Percentiles rank a stretch among this genome's conserved stretches.
phyloP scores from a whole-genome alignment of 257 asterid genomes.

The Fraxinus pennsylvanica region DNA sequence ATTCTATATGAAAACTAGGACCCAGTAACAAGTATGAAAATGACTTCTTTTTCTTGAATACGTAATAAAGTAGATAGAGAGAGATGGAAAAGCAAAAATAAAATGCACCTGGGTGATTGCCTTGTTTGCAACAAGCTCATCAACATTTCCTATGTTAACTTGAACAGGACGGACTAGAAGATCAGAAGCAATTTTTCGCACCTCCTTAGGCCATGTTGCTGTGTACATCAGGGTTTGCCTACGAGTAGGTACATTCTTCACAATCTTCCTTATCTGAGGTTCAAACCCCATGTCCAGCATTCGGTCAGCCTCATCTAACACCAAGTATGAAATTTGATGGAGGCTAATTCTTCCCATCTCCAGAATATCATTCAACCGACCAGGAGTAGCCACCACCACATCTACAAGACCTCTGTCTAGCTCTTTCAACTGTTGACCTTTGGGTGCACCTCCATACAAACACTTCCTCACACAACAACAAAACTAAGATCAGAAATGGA shows the following conservation, averaged over 20 bases:
- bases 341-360: constrained; percentile 92
- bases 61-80: constrained; percentile 6
- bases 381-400: constrained; percentile 97
- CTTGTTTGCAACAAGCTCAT: constrained; percentile 96
- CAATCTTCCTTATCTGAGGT: constrained; percentile 98
- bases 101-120: constrained; percentile 84
- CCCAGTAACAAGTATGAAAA: background rate
- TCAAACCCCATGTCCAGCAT: constrained; percentile 99
- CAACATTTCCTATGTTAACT: constrained; percentile 89
- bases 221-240: constrained; percentile 98
- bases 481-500: constrained; percentile 29
- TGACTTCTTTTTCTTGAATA: background rate
- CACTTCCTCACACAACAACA: constrained; percentile 49
- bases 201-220: constrained; percentile 99
- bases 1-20: constrained; percentile 15
- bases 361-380: constrained; percentile 92
- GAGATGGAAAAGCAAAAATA: background rate
- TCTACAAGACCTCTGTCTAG: constrained; percentile 79
- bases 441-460: constrained; percentile 86
- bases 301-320: constrained; percentile 96
- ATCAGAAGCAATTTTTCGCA: constrained; percentile 91
- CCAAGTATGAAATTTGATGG: constrained; percentile 88
- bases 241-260: constrained; percentile 81
- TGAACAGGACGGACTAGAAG: constrained; percentile 83
- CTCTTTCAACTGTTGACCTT: constrained; percentile 86